These are phyloP conservation scores for Ascochyta viciae-villosae DNA, from an alignment of 2,329 filamentous ascomycete genomes.

Conservation along the genomic window DNA sequence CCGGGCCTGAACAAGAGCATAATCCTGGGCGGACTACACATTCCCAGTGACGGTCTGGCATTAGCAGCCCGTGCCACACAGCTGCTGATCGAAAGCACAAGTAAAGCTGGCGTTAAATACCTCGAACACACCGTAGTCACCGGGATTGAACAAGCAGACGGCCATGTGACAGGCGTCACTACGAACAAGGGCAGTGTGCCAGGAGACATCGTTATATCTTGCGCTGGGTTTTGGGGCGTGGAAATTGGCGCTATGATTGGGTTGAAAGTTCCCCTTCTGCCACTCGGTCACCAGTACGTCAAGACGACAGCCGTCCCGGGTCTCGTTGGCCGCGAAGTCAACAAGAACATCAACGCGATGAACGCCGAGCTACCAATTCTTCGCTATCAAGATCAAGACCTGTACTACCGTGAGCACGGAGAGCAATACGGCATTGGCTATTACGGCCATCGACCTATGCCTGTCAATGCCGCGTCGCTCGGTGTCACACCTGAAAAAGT, in stretches of 20 bases:
- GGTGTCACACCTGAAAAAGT: constrained; percentile 62
- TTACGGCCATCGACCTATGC: constrained; percentile 69
- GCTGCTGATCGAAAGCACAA: constrained; percentile 65
- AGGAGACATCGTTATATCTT: constrained; percentile 68
- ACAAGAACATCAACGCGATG: constrained; percentile 54
- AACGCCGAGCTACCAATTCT: constrained; percentile 64
- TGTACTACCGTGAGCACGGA: constrained; percentile 71
- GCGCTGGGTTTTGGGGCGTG: constrained; percentile 71
- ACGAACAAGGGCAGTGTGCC: constrained; percentile 59
- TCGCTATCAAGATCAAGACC: constrained; percentile 67
- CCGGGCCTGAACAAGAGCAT: constrained; percentile 61
- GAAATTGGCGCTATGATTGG: constrained; percentile 69
- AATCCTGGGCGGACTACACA: constrained; percentile 66
- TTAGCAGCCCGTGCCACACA: constrained; percentile 68
- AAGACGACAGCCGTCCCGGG: constrained; percentile 64
- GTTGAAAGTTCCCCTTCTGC: constrained; percentile 64
- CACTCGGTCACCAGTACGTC: constrained; percentile 69
- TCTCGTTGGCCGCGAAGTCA: constrained; percentile 51
- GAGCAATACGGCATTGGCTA: constrained; percentile 69
- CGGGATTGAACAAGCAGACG: constrained; percentile 59
- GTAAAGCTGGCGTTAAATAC: constrained; percentile 65
- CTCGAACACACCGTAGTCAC: constrained; percentile 64
- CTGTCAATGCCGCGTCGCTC: constrained; percentile 62
- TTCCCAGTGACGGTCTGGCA: constrained; percentile 67
- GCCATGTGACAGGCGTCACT: constrained; percentile 63